phyloP scores from a whole-genome alignment of 2,329 filamentous ascomycete genomes.

The Exophiala oligosperma region DNA sequence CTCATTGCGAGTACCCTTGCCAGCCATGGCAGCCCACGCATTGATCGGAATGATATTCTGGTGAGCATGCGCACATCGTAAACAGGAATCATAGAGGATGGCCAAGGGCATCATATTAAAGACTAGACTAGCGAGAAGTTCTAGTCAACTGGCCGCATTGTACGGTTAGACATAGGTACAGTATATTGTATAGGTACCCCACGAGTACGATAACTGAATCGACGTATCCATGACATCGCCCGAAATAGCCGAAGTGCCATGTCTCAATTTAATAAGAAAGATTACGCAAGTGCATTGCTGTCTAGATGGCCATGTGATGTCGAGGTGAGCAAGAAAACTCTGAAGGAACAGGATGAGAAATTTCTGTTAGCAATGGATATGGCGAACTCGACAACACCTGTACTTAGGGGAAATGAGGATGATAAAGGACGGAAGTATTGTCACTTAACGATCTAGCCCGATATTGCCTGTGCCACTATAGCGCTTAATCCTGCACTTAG shows the following conservation, averaged over 20 bases:
- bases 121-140: background rate
- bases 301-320: conserved; percentile 4
- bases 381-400: conserved; percentile 23
- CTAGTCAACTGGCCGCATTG: background rate
- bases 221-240: background rate
- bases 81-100: background rate
- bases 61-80: background rate
- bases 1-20: no score
- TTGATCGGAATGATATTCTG: no score
- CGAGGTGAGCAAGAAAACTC: background rate
- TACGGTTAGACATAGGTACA: background rate
- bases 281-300: background rate
- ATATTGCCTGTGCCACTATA: conserved; percentile 1
- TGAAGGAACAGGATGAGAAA: background rate
- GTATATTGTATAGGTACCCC: no score
- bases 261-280: background rate
- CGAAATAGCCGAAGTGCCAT: background rate
- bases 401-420: conserved; percentile 27
- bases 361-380: conserved; percentile 24
- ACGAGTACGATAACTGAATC: no score
- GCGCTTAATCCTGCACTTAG: conserved; percentile 32
- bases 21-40: no score
- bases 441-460: conserved; percentile 27
- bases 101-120: background rate
- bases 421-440: conserved; percentile 22